Base-by-base conservation (phyloP, 2,329 filamentous ascomycete species). In the Xylaria sp. region DNA sequence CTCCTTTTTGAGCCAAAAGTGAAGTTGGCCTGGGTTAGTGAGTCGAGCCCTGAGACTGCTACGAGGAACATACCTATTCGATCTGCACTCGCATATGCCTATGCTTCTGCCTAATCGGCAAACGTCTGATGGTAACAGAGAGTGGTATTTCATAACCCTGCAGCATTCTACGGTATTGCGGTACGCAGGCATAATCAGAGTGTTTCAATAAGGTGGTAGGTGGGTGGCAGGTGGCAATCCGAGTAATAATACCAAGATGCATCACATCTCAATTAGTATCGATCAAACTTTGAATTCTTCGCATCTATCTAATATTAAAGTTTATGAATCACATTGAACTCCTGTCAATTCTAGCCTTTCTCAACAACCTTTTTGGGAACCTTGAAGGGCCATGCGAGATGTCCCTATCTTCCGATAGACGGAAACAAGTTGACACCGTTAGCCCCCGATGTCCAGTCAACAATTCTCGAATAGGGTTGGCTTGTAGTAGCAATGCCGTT, bases 21-120 rank as follows among this genome's bases (percentile, higher is more conserved):
- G 21, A 65, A 67, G n/a, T n/a, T 72, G 2, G 19, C 53, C n/a
- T 69, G 63, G 60, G 70, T 70, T 12, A 30, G 42, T 54, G 63
- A 48, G 63, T 47, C 66, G 53, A 39, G 11, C 47, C 63, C 63
- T 7, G 66, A 50, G n/a, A 58, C 32, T 27, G 32, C 68, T 11
- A 64, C 47, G 39, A 64, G 62, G 42, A 71, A 71, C 32, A 8
- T 67, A 14, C 66, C 63, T 6, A 24, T 65, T 4, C 60, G 59
- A 27, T 70, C 67, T 48, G 66, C 54, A 14, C 66, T 69, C 11
- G 63, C 66, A 11, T 69, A 69, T 30, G 58, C 58, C 19, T 61
- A 61, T 14, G 59, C 34, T 9, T 61, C 59, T 19, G 21, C n/a
- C 17, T 54, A 61, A 34, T 51, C n/a, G 45, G 30, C 57, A 19